A percentile compares a stretch with the other conserved stretches of the same genome.
phyloP scores from a whole-genome alignment of 78 protist species.

The Bigelowiella natans region DNA sequence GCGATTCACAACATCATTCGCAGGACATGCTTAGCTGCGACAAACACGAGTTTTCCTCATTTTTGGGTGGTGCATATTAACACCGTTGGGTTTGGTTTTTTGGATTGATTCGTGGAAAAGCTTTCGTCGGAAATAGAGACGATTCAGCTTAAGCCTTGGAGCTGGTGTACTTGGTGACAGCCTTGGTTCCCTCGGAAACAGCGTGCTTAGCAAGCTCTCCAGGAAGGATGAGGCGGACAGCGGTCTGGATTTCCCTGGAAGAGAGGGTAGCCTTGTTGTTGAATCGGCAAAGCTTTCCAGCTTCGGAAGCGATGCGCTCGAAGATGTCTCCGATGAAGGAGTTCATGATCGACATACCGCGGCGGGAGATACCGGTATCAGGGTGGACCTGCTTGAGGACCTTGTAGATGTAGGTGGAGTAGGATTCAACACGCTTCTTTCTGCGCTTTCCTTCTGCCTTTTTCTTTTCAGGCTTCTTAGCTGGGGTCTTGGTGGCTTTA shows the following conservation, averaged over 20 bases:
- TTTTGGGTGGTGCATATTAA: too few relatives aligned
- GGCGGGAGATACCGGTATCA: conserved; percentile 62
- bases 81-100: too few relatives aligned
- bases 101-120: too few relatives aligned
- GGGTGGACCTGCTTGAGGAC: conserved; percentile 65
- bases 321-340: conserved; percentile 70
- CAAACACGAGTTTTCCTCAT: too few relatives aligned
- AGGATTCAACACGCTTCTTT: too few relatives aligned
- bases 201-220: conserved; percentile 88
- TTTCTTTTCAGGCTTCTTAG: too few relatives aligned
- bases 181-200: conserved; percentile 80
- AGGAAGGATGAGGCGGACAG: conserved; percentile 71
- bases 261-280: conserved; percentile 34
- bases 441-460: too few relatives aligned
- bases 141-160: too few relatives aligned
- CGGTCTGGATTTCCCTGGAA: conserved; percentile 74
- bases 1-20: too few relatives aligned
- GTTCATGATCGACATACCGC: conserved; percentile 68
- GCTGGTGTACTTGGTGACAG: conserved; percentile 65
- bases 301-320: conserved; percentile 66
- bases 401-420: conserved; percentile 68
- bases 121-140: too few relatives aligned
- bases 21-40: too few relatives aligned
- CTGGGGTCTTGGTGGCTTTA: too few relatives aligned
- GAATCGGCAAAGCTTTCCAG: conserved; percentile 59